Evolutionary conservation across 1,284 basidiomycete species (phyloP).

Genomic region (Cystobasidium sp.): DNA sequence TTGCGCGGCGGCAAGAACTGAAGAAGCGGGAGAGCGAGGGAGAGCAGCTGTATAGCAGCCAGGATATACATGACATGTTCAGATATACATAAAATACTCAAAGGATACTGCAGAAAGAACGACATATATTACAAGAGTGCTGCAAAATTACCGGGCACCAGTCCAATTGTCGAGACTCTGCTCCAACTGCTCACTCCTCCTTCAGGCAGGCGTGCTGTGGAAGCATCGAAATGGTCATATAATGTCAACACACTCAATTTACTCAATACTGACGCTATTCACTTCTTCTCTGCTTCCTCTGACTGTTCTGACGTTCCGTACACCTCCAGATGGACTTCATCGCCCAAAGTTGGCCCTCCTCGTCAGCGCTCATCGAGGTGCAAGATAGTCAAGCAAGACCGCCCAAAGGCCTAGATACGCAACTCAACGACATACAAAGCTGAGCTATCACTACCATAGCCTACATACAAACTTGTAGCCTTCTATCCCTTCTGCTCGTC

Average conservation of each 20-base stretch:
- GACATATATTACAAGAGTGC: background rate
- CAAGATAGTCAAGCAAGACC: background rate
- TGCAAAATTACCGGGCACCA: background rate
- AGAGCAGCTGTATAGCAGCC: background rate
- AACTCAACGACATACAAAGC: background rate
- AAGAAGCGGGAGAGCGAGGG: conserved; percentile 23
- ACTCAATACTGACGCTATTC: background rate
- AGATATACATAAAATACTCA: background rate
- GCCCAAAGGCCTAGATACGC: background rate
- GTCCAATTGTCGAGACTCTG: background rate
- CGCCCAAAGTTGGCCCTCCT: conserved; percentile 8
- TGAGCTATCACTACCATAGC: background rate
- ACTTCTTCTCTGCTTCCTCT: background rate
- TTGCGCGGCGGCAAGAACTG: background rate
- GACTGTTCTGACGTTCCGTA: background rate
- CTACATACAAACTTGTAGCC: background rate
- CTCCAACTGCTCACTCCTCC: background rate
- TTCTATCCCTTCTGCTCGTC: background rate
- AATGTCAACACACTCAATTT: background rate
- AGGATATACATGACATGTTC: conserved; percentile 4
- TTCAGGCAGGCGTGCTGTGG: too few species aligned
- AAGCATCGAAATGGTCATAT: background rate
- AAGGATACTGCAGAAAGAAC: conserved; percentile 9
- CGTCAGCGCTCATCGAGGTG: background rate
- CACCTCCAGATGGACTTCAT: background rate